Percentiles rank a stretch among this genome's conserved stretches.
phyloP scores from a whole-genome alignment of 2,329 filamentous ascomycete genomes.

The Exserohilum rostratum region DNA sequence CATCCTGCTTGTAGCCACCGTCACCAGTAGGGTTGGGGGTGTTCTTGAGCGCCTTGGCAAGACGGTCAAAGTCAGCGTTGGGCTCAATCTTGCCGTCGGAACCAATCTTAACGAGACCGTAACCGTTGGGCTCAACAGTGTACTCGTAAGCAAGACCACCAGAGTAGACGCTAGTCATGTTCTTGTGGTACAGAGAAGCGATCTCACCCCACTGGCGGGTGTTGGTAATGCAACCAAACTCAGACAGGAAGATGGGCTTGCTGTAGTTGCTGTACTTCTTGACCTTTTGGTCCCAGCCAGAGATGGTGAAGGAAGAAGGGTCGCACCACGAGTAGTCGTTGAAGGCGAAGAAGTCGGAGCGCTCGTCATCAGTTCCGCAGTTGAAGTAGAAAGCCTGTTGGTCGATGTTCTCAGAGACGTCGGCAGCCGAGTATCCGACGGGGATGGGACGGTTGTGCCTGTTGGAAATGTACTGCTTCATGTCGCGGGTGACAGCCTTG shows the following conservation, averaged over 20 bases:
- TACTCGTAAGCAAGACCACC: conserved; percentile 97
- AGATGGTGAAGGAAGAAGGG: conserved; percentile 65
- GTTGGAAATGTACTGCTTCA: conserved; percentile 80
- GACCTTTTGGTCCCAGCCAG: conserved; percentile 72
- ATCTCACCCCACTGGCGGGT: conserved; percentile 82
- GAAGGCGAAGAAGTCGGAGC: conserved; percentile 87
- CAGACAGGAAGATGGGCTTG: conserved; percentile 77
- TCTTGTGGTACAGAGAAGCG: conserved; percentile 72
- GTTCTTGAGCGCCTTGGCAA: conserved; percentile 58
- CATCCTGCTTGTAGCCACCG: conserved; percentile 63
- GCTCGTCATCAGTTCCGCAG: conserved; percentile 83
- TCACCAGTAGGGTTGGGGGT: conserved; percentile 61
- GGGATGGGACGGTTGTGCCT: conserved; percentile 71
- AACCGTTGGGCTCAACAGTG: conserved; percentile 68
- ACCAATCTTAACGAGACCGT: conserved; percentile 75
- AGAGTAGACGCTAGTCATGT: conserved; percentile 92
- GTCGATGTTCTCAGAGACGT: conserved; percentile 82
- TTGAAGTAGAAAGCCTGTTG: conserved; percentile 92
- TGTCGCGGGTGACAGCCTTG: conserved; percentile 76
- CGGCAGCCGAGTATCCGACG: conserved; percentile 82
- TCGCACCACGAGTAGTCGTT: conserved; percentile 82
- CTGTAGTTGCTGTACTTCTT: conserved; percentile 45
- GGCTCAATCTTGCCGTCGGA: conserved; percentile 61
- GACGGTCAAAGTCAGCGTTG: conserved; percentile 66
- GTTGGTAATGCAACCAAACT: conserved; percentile 88